Conservation (phyloP, 495 filamentous ascomycete genomes). For the Tuber umbilicatum region DNA sequence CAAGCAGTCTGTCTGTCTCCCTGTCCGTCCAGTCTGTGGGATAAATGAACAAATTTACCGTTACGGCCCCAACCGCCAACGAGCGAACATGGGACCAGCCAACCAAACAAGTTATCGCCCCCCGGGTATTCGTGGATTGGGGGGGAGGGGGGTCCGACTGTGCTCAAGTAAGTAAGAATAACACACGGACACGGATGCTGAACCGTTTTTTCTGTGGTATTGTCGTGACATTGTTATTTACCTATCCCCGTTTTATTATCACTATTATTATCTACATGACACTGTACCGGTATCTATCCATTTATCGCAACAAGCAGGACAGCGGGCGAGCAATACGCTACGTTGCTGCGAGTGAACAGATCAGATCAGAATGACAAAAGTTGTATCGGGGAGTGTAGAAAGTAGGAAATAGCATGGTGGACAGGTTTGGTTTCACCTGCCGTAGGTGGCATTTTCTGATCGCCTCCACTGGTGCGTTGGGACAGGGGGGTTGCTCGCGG, state of each 20-base stretch:
- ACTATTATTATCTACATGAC: no score
- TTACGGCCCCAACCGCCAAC: neutral
- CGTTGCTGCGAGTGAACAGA: neutral
- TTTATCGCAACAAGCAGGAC: neutral
- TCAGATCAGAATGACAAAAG: neutral
- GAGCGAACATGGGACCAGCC: neutral
- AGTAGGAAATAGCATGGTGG: neutral
- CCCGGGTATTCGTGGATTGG: neutral
- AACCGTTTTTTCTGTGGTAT: neutral
- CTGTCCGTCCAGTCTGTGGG: neutral
- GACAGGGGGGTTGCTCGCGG: neutral
- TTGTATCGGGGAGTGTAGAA: neutral
- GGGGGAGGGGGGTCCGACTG: no score
- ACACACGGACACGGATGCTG: neutral
- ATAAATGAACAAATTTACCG: neutral
- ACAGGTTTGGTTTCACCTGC: neutral
- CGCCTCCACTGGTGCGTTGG: neutral
- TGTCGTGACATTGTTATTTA: neutral
- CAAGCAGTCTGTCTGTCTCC: neutral
- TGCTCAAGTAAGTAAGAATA: no score
- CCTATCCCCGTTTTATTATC: neutral
- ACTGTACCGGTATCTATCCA: no score
- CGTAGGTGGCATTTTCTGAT: neutral
- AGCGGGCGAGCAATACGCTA: neutral
- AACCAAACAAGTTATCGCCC: neutral